Conservation (phyloP, 129 eudicot species). For the Ambrosia trifida region DNA sequence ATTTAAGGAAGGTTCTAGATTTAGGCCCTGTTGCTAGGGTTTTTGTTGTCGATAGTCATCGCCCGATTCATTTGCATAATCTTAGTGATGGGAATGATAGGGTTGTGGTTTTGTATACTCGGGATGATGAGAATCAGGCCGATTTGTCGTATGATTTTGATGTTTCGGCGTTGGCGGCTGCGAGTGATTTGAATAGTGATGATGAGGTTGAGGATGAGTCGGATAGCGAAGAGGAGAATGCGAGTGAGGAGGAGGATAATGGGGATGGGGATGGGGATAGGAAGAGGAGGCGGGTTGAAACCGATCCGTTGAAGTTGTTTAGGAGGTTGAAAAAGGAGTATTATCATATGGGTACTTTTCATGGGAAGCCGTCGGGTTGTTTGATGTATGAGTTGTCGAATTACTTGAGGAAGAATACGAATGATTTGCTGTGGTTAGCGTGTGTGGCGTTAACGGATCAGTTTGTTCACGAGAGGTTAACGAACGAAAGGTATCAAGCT, state of each 20-base stretch:
- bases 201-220: slow-evolving; percentile 56
- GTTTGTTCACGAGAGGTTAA: slow-evolving; percentile 82
- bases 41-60: slow-evolving; percentile 87
- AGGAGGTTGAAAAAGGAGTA: slow-evolving; percentile 73
- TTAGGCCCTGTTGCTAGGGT: slow-evolving; percentile 60
- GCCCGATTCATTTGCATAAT: slow-evolving; percentile 93
- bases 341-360: slow-evolving; percentile 85
- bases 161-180: slow-evolving; percentile 73
- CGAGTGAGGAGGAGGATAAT: slow-evolving; percentile 50
- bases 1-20: slow-evolving; percentile 56
- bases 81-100: slow-evolving; percentile 62
- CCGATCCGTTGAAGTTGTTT: slow-evolving; percentile 68
- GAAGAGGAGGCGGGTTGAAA: slow-evolving; percentile 63
- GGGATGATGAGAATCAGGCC: slow-evolving; percentile 83
- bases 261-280: slow-evolving; percentile 42
- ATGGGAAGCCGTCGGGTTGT: slow-evolving; percentile 97
- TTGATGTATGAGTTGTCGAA: slow-evolving; percentile 90
- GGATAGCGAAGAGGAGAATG: slow-evolving; percentile 46
- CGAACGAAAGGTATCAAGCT: slow-evolving; percentile 84
- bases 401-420: slow-evolving; percentile 61
- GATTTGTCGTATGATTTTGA: slow-evolving; percentile 78
- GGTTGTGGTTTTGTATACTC: slow-evolving; percentile 74
- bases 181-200: slow-evolving; percentile 76
- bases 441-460: slow-evolving; percentile 96
- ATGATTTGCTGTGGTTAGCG: slow-evolving; percentile 88